These are phyloP conservation scores for Lasiosphaeria ovina DNA, from an alignment of 495 filamentous ascomycete genomes.

Conservation along the genomic window DNA sequence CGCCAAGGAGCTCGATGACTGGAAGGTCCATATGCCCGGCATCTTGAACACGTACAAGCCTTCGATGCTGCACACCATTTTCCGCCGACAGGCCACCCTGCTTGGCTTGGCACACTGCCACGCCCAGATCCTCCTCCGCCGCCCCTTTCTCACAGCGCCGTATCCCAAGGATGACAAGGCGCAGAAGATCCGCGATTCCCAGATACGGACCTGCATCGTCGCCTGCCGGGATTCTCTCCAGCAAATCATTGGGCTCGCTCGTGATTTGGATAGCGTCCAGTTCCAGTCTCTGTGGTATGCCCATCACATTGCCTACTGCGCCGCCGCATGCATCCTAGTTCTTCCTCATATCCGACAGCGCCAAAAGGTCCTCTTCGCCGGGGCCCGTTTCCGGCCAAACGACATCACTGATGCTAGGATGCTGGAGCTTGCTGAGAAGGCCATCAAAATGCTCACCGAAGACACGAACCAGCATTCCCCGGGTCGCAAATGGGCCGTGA, in stretches of 20 bases:
- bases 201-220: conserved; percentile 42
- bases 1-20: conserved; percentile 35
- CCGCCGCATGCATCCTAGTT: conserved; percentile 13
- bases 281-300: conserved; percentile 24
- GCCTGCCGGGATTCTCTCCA: conserved; percentile 43
- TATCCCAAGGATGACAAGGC: conserved; percentile 19
- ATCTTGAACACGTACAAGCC: conserved; percentile 45
- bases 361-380: conserved; percentile 8
- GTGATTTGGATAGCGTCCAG: conserved; percentile 19
- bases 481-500: conserved; percentile 17
- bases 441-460: conserved; percentile 11
- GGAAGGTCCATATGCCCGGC: conserved; percentile 41
- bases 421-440: conserved; percentile 13
- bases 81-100: conserved; percentile 54
- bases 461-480: conserved; percentile 20
- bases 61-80: conserved; percentile 46
- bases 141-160: conserved; percentile 46
- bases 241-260: conserved; percentile 19
- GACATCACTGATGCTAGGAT: conserved; percentile 11
- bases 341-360: conserved; percentile 22
- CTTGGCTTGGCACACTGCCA: conserved; percentile 53
- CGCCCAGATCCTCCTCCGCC: conserved; percentile 54
- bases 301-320: conserved; percentile 23
- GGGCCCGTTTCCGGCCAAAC: conserved; percentile 2
- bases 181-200: conserved; percentile 32